Conservation (phyloP, 2,329 filamentous ascomycete genomes). For the Colletotrichum viniferum region DNA sequence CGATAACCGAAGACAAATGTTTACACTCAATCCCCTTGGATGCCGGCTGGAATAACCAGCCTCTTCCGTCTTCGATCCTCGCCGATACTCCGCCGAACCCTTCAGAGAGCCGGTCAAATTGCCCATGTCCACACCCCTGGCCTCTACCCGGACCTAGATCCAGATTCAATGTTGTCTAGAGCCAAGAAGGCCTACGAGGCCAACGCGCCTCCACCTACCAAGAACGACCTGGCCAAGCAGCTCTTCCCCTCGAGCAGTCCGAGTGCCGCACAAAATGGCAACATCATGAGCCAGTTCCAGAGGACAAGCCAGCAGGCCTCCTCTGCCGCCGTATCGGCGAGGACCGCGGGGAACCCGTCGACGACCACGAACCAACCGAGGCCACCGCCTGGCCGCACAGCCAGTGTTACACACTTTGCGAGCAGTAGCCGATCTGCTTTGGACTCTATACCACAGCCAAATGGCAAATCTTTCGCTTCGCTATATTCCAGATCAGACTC, state of each 20-base stretch:
- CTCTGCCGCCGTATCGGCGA: conserved; percentile 43
- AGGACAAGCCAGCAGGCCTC: conserved; percentile 38
- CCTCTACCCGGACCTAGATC: neutral
- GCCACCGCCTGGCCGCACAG: neutral
- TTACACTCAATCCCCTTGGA: conserved; percentile 30
- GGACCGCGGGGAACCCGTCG: conserved; percentile 27
- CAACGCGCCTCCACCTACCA: conserved; percentile 35
- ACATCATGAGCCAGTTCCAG: conserved; percentile 57
- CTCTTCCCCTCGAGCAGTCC: conserved; percentile 64
- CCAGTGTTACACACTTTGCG: conserved; percentile 22
- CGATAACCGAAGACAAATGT: neutral
- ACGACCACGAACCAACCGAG: conserved; percentile 13
- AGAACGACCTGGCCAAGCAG: conserved; percentile 49
- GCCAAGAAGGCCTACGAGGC: conserved; percentile 43
- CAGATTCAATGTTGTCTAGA: conserved; percentile 39
- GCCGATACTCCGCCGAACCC: conserved; percentile 33
- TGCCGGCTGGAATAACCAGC: conserved; percentile 36
- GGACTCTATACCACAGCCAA: neutral
- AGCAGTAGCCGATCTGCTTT: conserved; percentile 20
- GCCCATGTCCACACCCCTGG: conserved; percentile 27
- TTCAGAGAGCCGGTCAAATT: conserved; percentile 27
- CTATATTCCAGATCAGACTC: conserved; percentile 51
- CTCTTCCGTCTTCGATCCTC: conserved; percentile 39
- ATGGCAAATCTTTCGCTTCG: conserved; percentile 34
- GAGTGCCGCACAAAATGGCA: conserved; percentile 42